A percentile compares a stretch with the other conserved stretches of the same genome.
Evolutionary conservation across 2,329 filamentous ascomycete genomes (phyloP).

Genomic region (Fusarium haematococcum): DNA sequence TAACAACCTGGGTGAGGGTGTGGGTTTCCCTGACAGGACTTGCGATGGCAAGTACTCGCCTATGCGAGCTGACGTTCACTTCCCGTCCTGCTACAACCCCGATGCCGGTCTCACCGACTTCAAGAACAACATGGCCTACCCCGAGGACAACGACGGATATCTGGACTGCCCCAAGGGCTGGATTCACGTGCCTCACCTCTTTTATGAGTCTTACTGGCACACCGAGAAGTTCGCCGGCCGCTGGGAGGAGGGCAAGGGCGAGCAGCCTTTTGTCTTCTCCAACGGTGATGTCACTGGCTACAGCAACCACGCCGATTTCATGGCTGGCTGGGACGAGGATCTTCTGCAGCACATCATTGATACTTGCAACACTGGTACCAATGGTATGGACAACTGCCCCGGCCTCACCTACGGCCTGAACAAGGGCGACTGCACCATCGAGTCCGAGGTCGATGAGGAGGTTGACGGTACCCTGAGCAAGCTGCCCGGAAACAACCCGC

Average conservation of each 20-base stretch:
- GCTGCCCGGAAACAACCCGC: conserved; percentile 67
- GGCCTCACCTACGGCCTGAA: conserved; percentile 67
- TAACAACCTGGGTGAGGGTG: conserved; percentile 65
- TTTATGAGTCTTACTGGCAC: conserved; percentile 72
- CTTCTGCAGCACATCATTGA: conserved; percentile 76
- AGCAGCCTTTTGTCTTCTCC: conserved; percentile 75
- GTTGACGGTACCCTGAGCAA: conserved; percentile 56
- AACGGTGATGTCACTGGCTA: conserved; percentile 79
- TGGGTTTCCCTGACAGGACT: conserved; percentile 76
- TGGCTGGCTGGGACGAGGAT: conserved; percentile 76
- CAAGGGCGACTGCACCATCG: conserved; percentile 63
- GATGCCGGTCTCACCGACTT: conserved; percentile 68
- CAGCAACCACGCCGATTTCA: conserved; percentile 78
- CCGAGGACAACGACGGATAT: conserved; percentile 61
- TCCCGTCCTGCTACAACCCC: conserved; percentile 81
- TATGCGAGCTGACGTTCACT: conserved; percentile 75
- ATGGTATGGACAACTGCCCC: conserved; percentile 72
- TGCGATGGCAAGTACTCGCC: conserved; percentile 74
- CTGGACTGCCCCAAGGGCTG: conserved; percentile 66
- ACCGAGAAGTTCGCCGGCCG: conserved; percentile 63
- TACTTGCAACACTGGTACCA: conserved; percentile 70
- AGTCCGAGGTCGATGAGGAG: conserved; percentile 59
- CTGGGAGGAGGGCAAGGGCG: conserved; percentile 66
- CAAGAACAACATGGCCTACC: conserved; percentile 75
- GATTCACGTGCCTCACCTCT: conserved; percentile 67